phyloP scores from a whole-genome alignment of 306 rosid species.

The Gynostemma pentaphyllum region DNA sequence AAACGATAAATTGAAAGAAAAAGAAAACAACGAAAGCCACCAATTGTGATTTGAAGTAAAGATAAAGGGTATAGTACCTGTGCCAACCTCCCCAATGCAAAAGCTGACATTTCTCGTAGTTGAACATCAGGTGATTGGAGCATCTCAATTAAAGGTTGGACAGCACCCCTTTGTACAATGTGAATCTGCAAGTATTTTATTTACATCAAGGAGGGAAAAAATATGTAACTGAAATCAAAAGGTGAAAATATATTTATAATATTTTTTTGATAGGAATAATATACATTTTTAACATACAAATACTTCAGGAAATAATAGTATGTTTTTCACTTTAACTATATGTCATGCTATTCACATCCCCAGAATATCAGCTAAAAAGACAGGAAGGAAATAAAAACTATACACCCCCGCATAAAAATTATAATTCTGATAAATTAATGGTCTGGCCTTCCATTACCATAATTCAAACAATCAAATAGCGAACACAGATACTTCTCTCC shows the following conservation, averaged over 20 bases:
- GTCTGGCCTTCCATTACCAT: not conserved
- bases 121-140: conserved; percentile 91
- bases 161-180: conserved; percentile 98
- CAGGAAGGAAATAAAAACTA: not conserved
- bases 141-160: conserved; percentile 91
- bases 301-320: not conserved
- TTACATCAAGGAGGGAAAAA: not conserved
- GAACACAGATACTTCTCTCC: not conserved
- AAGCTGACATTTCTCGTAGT: conserved; percentile 96
- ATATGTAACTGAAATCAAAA: not conserved
- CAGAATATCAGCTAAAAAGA: not conserved
- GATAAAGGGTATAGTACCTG: conserved; percentile 42
- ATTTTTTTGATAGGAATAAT: no score
- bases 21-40: not conserved
- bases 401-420: no score
- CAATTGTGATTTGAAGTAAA: not conserved
- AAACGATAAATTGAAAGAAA: not conserved
- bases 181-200: conserved; percentile 51
- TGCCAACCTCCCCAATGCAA: conserved; percentile 96
- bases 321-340: no score
- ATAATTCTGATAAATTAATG: not conserved
- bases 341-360: no score
- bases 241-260: not conserved
- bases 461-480: not conserved
- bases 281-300: no score